These are phyloP conservation scores for Verbena officinalis DNA, from an alignment of 257 asterid genomes.

Conservation along the genomic window DNA sequence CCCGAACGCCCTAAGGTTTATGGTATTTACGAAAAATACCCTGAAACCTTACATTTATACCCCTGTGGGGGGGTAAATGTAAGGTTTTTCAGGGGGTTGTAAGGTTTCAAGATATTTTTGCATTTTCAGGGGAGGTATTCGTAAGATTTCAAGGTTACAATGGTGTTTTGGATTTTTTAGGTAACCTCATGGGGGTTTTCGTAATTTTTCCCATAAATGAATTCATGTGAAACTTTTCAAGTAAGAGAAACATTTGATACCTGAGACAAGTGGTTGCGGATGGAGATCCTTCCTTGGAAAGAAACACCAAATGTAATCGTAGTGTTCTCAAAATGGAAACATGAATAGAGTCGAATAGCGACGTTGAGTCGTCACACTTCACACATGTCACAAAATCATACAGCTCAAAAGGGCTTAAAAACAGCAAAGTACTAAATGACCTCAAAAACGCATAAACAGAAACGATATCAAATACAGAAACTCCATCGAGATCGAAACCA, in stretches of 20 bases:
- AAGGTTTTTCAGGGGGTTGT: too few relatives aligned
- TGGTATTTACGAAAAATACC: too few relatives aligned
- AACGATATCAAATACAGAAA: constrained; percentile 67
- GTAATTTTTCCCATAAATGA: too few relatives aligned
- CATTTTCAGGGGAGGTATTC: too few relatives aligned
- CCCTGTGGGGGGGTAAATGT: too few relatives aligned
- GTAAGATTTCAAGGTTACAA: too few relatives aligned
- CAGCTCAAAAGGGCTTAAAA: constrained; percentile 89
- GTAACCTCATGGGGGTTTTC: too few relatives aligned
- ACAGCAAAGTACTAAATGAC: constrained; percentile 81
- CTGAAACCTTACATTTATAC: too few relatives aligned
- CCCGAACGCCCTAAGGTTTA: too few relatives aligned
- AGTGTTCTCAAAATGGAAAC: constrained; percentile 75
- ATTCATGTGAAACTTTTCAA: constrained; percentile 22
- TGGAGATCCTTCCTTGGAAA: constrained; percentile 64
- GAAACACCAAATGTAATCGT: constrained; percentile 74
- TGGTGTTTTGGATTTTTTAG: too few relatives aligned
- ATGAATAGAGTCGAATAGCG: constrained; percentile 78
- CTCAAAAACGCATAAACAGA: constrained; percentile 90
- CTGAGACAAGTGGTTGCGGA: constrained; percentile 78
- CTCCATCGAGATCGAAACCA: constrained; percentile 57
- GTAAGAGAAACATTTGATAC: constrained; percentile 45
- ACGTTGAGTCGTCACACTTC: constrained; percentile 59
- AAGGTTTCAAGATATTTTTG: too few relatives aligned
- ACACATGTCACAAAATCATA: constrained; percentile 77